These are phyloP conservation scores for Aureobasidium sp. DNA, from an alignment of 2,329 filamentous ascomycete genomes.

Conservation along the genomic window DNA sequence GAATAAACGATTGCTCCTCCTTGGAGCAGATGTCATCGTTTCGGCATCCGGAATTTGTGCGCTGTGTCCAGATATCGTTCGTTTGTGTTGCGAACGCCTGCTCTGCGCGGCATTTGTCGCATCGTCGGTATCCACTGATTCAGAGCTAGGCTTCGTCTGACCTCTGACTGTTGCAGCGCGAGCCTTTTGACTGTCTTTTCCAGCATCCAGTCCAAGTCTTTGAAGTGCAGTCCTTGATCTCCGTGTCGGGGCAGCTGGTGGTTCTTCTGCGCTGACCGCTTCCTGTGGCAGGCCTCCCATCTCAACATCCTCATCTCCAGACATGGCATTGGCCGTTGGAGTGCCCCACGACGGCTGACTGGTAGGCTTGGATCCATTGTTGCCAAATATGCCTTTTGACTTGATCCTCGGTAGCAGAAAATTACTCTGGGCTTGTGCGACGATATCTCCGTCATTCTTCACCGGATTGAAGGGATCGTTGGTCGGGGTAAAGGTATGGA, in stretches of 20 bases:
- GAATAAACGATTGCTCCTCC: constrained; percentile 42
- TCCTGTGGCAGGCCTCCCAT: constrained; percentile 24
- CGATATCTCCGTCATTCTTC: constrained; percentile 8
- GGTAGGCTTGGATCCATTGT: constrained; percentile 1
- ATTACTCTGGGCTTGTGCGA: constrained; percentile 6
- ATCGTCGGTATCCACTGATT: constrained; percentile 30
- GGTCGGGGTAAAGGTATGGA: constrained; percentile 25
- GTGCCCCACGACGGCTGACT: constrained; percentile 32
- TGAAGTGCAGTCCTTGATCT: constrained; percentile 28
- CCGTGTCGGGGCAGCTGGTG: constrained; percentile 41
- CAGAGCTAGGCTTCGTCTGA: constrained; percentile 32
- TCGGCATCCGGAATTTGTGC: constrained; percentile 26
- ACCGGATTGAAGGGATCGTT: constrained; percentile 38
- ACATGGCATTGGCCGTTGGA: constrained; percentile 36
- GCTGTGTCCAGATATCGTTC: constrained; percentile 80
- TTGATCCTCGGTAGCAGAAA: constrained; percentile 17
- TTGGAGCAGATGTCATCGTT: constrained; percentile 35
- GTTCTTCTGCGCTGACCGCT: constrained; percentile 28
- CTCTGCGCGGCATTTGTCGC: constrained; percentile 8
- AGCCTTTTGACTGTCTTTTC: constrained; percentile 30
- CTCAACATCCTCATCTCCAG: constrained; percentile 36
- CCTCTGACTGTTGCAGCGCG: constrained; percentile 32
- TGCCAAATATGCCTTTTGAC: constrained; percentile 16
- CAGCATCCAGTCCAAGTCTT: constrained; percentile 23
- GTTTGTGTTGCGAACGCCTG: constrained; percentile 51